These are phyloP conservation scores for Prunus davidiana DNA, from an alignment of 306 rosid genomes.

Conservation along the genomic window DNA sequence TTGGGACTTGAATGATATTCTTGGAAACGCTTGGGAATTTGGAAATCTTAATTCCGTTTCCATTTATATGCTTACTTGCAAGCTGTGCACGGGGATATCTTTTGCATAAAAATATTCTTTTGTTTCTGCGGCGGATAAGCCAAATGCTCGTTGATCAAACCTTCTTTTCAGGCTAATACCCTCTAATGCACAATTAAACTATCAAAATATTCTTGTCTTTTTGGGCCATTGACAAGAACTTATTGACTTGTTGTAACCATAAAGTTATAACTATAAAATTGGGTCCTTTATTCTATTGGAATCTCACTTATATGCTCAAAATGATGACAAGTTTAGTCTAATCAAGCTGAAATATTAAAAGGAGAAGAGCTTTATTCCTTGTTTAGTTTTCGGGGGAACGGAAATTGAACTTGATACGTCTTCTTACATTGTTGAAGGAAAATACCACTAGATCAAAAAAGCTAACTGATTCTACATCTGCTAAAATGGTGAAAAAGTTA, in stretches of 20 bases:
- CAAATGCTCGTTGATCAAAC: neutral
- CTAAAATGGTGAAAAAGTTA: no score
- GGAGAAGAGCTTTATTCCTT: neutral
- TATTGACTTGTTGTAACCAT: neutral
- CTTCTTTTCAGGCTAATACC: no score
- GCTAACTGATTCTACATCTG: no score
- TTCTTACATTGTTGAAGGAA: no score
- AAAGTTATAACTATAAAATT: neutral
- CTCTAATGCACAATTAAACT: no score
- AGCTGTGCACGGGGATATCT: conserved; percentile 6
- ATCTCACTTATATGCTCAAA: neutral
- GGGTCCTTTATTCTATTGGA: neutral
- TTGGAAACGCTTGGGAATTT: neutral
- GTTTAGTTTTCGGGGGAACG: no score
- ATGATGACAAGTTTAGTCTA: neutral
- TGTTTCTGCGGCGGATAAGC: neutral
- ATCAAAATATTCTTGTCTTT: no score
- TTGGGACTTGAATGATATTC: neutral
- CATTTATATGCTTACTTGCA: neutral
- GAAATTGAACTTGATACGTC: no score
- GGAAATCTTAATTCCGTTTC: conserved; percentile 4
- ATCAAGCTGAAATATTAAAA: neutral
- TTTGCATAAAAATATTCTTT: neutral
- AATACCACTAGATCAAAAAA: no score
- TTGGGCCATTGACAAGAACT: neutral